Percentiles rank a stretch among this genome's conserved stretches.
These are phyloP conservation scores for Lepidopterella palustris DNA, from an alignment of 495 filamentous ascomycete species.

Conservation along the genomic window DNA sequence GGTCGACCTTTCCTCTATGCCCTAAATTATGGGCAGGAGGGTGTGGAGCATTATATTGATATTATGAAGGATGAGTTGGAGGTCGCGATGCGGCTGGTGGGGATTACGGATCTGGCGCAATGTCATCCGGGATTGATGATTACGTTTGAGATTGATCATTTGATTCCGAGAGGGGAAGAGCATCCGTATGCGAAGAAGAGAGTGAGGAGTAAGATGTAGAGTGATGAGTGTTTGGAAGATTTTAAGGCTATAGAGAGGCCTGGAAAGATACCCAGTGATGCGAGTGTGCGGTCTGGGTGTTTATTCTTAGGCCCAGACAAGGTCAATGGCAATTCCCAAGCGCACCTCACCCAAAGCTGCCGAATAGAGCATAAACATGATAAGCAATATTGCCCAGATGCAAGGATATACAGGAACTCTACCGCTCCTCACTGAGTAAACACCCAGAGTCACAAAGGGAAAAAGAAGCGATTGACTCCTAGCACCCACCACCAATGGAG, in stretches of 20 bases:
- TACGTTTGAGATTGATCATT: conserved; percentile 63
- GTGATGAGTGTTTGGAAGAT: background rate
- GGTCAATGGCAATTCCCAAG: too few species aligned
- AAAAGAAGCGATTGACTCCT: background rate
- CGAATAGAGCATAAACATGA: too few species aligned
- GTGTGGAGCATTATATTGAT: conserved; percentile 41
- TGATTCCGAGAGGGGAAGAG: conserved; percentile 47
- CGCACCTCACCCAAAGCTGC: too few species aligned
- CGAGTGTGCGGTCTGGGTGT: too few species aligned
- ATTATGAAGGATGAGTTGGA: conserved; percentile 71
- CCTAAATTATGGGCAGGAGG: conserved; percentile 41
- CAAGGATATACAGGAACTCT: too few species aligned
- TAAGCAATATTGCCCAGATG: too few species aligned
- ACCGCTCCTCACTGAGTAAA: too few species aligned
- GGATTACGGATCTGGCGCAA: conserved; percentile 64
- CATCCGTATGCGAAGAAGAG: background rate
- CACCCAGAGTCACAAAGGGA: background rate
- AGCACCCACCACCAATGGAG: background rate
- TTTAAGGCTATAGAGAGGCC: too few species aligned
- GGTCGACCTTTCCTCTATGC: conserved; percentile 58
- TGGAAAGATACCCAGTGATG: too few species aligned
- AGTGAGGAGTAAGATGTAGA: background rate
- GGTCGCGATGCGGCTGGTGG: conserved; percentile 72
- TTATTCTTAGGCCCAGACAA: too few species aligned
- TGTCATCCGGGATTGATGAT: conserved; percentile 63